Evolutionary conservation across 2,329 filamentous ascomycete species (phyloP).

Genomic region (Sclerotinia minor): DNA sequence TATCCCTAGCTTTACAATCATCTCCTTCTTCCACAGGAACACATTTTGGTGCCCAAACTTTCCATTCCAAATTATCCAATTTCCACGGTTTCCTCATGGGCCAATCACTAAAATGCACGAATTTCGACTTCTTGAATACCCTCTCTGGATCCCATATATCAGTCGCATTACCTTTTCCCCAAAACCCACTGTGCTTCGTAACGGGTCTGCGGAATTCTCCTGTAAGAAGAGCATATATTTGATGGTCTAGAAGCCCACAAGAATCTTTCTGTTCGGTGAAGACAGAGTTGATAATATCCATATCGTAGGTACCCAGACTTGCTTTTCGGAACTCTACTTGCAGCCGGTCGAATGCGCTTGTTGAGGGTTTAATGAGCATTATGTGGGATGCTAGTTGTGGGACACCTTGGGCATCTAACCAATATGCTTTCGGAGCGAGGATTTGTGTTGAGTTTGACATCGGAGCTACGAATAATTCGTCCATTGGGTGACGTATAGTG

Average conservation of each 20-base stretch:
- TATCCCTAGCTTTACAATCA: conserved; percentile 35
- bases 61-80: conserved; percentile 34
- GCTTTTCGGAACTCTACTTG: conserved; percentile 35
- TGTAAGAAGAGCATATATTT: conserved; percentile 54
- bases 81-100: conserved; percentile 61
- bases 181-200: conserved; percentile 50
- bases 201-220: conserved; percentile 54
- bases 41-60: conserved; percentile 31
- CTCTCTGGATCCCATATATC: conserved; percentile 52
- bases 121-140: conserved; percentile 52
- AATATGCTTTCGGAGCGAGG: conserved; percentile 60
- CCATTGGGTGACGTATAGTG: conserved; percentile 48
- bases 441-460: conserved; percentile 47
- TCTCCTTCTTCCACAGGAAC: conserved; percentile 24
- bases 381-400: conserved; percentile 55
- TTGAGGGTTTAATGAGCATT: conserved; percentile 57
- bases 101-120: conserved; percentile 62
- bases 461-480: conserved; percentile 62
- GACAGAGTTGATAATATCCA: conserved; percentile 53
- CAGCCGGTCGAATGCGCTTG: conserved; percentile 49
- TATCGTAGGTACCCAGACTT: conserved; percentile 49
- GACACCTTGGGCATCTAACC: conserved; percentile 48
- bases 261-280: conserved; percentile 42
- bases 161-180: conserved; percentile 45
- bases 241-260: conserved; percentile 55